phyloP scores from a whole-genome alignment of 176 grass and related monocot genomes.

The Saccharum officinarum region DNA sequence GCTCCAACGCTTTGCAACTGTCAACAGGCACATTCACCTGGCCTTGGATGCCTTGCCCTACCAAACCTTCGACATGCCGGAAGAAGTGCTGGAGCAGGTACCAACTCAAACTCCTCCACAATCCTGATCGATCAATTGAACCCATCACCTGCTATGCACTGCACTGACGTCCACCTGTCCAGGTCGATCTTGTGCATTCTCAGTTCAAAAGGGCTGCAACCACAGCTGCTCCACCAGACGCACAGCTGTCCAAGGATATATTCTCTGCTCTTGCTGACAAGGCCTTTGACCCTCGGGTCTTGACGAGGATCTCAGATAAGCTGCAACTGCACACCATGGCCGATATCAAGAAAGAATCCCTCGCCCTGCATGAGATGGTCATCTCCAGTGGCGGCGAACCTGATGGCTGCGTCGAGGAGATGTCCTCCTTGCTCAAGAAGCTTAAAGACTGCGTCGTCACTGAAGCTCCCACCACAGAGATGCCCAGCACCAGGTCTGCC shows the following conservation, averaged over 20 bases:
- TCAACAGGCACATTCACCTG: constrained; percentile 62
- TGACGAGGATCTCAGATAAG: constrained; percentile 73
- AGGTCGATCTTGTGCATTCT: constrained; percentile 86
- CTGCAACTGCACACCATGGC: constrained; percentile 79
- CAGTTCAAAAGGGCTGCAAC: constrained; percentile 71
- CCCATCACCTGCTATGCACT: not conserved
- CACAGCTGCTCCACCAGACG: constrained; percentile 48
- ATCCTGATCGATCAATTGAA: not conserved
- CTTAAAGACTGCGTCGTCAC: constrained; percentile 61
- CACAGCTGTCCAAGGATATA: constrained; percentile 60
- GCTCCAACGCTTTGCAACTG: constrained; percentile 42
- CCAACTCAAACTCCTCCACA: not conserved
- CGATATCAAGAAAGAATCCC: constrained; percentile 80
- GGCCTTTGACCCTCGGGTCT: constrained; percentile 33
- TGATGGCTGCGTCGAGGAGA: constrained; percentile 66
- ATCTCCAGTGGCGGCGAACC: constrained; percentile 71
- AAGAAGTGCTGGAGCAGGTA: constrained; percentile 94
- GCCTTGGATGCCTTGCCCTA: constrained; percentile 62
- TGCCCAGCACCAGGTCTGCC: constrained; percentile 23
- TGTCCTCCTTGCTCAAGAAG: constrained; percentile 88
- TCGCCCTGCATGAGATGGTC: constrained; percentile 88
- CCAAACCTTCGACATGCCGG: constrained; percentile 58
- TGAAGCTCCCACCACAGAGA: constrained; percentile 41
- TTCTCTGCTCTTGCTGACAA: constrained; percentile 45
- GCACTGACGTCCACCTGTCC: not conserved